Percentiles rank a stretch among this genome's conserved stretches.
phyloP scores from a whole-genome alignment of 2,329 filamentous ascomycete species.

The Pseudocercospora macadamiae region DNA sequence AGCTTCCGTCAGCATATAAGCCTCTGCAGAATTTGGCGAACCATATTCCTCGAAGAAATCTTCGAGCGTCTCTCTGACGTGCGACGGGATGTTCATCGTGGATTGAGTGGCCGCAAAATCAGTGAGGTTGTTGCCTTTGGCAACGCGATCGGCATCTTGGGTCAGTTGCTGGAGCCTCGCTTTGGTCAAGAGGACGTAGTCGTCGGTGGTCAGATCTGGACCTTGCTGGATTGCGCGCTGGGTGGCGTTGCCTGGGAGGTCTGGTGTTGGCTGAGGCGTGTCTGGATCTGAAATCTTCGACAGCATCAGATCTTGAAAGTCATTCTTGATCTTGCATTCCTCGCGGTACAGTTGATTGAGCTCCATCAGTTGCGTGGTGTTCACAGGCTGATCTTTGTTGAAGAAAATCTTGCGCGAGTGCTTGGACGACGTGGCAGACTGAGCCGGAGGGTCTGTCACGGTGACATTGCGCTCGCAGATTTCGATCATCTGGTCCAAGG shows the following conservation, averaged over 20 bases:
- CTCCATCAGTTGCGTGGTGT: conserved; percentile 1
- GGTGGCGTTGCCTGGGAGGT: not conserved
- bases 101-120: not conserved
- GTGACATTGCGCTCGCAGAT: not conserved
- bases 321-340: conserved; percentile 8
- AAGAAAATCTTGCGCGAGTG: conserved; percentile 5
- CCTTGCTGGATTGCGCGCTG: conserved; percentile 9
- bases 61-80: conserved; percentile 20
- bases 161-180: conserved; percentile 5
- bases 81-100: not conserved
- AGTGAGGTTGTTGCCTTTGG: conserved; percentile 3
- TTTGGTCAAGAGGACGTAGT: conserved; percentile 4
- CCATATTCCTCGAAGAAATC: conserved; percentile 16
- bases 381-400: not conserved
- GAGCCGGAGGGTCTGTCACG: not conserved
- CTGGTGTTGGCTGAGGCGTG: conserved; percentile 4
- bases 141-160: conserved; percentile 14
- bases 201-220: not conserved
- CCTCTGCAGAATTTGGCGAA: conserved; percentile 18
- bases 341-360: conserved; percentile 6
- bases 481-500: not conserved
- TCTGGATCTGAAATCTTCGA: not conserved
- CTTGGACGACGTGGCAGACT: not conserved
- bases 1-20: conserved; percentile 16
- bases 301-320: conserved; percentile 10